Conservation (phyloP, 179 eudicot genomes). For the Gypsophila paniculata region DNA sequence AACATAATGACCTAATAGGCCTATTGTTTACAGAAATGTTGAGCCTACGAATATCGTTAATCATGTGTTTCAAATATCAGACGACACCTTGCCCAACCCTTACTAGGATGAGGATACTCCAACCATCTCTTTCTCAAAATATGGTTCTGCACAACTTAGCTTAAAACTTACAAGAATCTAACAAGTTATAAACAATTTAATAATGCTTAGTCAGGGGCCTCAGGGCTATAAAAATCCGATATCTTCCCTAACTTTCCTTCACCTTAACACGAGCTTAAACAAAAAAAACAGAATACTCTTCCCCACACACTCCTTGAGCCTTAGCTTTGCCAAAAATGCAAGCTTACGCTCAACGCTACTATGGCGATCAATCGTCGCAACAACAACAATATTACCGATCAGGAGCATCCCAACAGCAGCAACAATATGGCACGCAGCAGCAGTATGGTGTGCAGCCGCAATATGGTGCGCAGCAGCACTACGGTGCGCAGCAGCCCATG, state of each 20-base stretch:
- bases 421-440: too few relatives aligned
- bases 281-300: neutral
- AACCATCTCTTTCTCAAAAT: neutral
- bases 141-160: slow-evolving; percentile 8
- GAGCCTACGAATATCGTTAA: too few relatives aligned
- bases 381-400: slow-evolving; percentile 13
- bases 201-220: too few relatives aligned
- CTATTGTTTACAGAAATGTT: too few relatives aligned
- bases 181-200: neutral
- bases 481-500: neutral
- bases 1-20: too few relatives aligned
- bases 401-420: neutral
- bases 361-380: slow-evolving; percentile 17
- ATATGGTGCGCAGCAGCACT: slow-evolving; percentile 6
- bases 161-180: slow-evolving; percentile 11
- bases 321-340: slow-evolving; percentile 17
- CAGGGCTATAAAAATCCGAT: slow-evolving; percentile 7
- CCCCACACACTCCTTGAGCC: neutral
- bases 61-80: too few relatives aligned
- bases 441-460: slow-evolving; percentile 11
- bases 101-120: neutral
- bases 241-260: neutral
- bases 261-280: neutral
- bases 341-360: slow-evolving; percentile 24
- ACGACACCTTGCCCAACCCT: neutral